Base-by-base conservation (phyloP, 2,329 filamentous ascomycete genomes). In the Fusarium haematococcum region DNA sequence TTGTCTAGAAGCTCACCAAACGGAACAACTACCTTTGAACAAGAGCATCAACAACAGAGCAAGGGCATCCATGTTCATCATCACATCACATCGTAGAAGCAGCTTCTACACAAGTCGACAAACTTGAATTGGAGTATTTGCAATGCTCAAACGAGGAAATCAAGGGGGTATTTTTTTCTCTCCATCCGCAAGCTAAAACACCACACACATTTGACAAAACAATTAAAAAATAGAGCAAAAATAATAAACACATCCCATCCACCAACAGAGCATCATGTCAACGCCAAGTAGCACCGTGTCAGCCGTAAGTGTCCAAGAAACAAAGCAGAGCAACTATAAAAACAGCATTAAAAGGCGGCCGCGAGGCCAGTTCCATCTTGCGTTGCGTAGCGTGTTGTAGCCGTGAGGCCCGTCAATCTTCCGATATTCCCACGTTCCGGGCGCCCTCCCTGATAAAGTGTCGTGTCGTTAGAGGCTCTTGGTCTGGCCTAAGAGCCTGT, bases 371-470 rank as follows among this genome's bases (percentile, higher is more conserved):
- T 79, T 77, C 75, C 77, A 77, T 79, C 77, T 79, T 79, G 69
- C 71, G 50, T 63, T 62, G 48, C 72, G 50, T 75, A 74, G 66
- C 69, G 50, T 70, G 67, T 65, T 66, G 74, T 74, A 79, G 77
- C 77, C 77, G 77, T 74, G 77, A 79, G 77, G 77, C 77, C 68
- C 70, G 66, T 77, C 75, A 79, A 77, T 79, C 77, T 79, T 79
- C 74, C 73, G 61, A 74, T 62, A 61, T 77, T 62, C 63, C 72
- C 74, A 72, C 71, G 35, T 73, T 75, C 73, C 74, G 63, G 61
- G 74, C 67, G 67, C 73, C 65, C 69, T 69, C 62, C 66, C 61
- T 65, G 63, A 68, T 71, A 67, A 68, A 63, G 65, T 71, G 57
- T 72, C 69, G 63, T 75, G 65, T 66, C 56, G 67, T 59, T 50